A percentile compares a stretch with the other conserved stretches of the same genome.
phyloP scores from a whole-genome alignment of 2,329 filamentous ascomycete genomes.

The Falciphora oryzae region DNA sequence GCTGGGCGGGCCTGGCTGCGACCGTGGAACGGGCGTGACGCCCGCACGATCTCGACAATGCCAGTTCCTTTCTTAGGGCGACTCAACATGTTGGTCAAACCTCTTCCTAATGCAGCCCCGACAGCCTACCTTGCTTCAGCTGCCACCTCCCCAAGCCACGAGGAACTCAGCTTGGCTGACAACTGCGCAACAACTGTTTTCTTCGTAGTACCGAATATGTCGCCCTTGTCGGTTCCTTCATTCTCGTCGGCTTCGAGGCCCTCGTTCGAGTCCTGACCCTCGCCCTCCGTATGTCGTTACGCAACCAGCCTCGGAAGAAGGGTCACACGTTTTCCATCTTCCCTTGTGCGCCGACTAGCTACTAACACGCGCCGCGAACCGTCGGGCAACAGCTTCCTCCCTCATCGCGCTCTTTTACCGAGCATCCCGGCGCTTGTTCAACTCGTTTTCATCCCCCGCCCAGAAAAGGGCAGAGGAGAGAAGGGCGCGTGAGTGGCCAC shows the following conservation, averaged over 20 bases:
- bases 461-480: constrained; percentile 61
- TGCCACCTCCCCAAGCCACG: no score
- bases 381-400: constrained; percentile 54
- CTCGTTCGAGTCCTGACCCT: constrained; percentile 81
- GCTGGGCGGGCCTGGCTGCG: constrained; percentile 3
- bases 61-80: constrained; percentile 48
- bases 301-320: not conserved
- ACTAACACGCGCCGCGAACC: no score
- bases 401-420: constrained; percentile 79
- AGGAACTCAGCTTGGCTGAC: constrained; percentile 1
- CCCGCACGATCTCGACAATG: constrained; percentile 29
- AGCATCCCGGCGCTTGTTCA: constrained; percentile 76
- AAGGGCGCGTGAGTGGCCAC: constrained; percentile 49
- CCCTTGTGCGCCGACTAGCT: no score
- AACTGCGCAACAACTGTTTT: not conserved
- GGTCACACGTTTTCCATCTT: not conserved
- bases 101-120: not conserved
- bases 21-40: not conserved
- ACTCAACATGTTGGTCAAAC: constrained; percentile 37
- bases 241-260: constrained; percentile 76
- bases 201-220: constrained; percentile 77
- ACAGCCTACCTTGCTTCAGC: not conserved
- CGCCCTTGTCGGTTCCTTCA: constrained; percentile 75
- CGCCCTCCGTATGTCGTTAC: constrained; percentile 63
- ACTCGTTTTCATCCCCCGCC: constrained; percentile 65